Conservation (phyloP, 2,329 filamentous ascomycete species). For the Monosporascus sp. region DNA sequence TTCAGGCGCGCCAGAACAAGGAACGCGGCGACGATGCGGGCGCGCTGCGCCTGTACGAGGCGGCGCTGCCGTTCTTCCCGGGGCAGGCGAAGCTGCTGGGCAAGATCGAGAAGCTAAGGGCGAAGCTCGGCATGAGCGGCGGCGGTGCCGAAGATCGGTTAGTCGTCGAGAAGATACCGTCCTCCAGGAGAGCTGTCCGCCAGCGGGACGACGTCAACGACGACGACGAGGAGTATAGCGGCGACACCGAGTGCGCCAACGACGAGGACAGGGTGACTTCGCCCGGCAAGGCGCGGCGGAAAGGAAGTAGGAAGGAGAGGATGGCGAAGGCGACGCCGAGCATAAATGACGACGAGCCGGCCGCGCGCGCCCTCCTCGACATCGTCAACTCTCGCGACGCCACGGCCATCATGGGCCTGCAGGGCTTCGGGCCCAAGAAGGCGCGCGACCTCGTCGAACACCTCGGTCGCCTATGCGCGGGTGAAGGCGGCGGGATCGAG, state of each 20-base stretch:
- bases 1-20: conserved; percentile 91
- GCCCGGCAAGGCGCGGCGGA: conserved; percentile 17
- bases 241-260: conserved; percentile 23
- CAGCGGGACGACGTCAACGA: conserved; percentile 26
- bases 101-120: conserved; percentile 61
- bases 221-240: conserved; percentile 26
- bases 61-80: conserved; percentile 80
- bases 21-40: conserved; percentile 73
- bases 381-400: conserved; percentile 72
- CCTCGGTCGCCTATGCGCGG: conserved; percentile 39
- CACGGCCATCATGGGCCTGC: conserved; percentile 58
- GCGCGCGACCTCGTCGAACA: conserved; percentile 56
- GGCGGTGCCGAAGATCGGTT: background rate
- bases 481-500: conserved; percentile 38
- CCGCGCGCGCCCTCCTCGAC: conserved; percentile 54
- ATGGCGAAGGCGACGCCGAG: conserved; percentile 5
- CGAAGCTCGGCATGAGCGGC: conserved; percentile 39
- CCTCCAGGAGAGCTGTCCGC: background rate
- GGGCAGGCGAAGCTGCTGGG: conserved; percentile 70
- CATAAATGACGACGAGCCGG: conserved; percentile 23
- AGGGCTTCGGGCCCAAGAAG: conserved; percentile 69
- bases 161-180: conserved; percentile 4
- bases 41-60: conserved; percentile 79
- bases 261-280: conserved; percentile 24
- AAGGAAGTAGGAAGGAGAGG: conserved; percentile 17